phyloP scores from a whole-genome alignment of 805 yeast species.

The Saturnispora quitensis region DNA sequence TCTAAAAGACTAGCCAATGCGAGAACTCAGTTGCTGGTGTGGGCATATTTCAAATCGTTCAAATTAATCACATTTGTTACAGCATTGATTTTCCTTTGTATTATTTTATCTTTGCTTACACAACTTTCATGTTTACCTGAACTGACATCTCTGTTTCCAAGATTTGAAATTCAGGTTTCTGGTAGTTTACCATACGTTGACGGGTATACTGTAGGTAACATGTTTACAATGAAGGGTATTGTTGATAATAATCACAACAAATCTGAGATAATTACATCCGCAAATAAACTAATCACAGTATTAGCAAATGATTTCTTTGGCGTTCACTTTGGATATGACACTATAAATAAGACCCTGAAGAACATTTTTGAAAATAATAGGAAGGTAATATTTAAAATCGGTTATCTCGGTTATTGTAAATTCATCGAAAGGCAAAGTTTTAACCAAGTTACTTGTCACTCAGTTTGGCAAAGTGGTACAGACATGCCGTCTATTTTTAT shows the following conservation, averaged over 20 bases:
- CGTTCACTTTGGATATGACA: conserved; percentile 32
- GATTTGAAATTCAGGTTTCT: conserved; percentile 29
- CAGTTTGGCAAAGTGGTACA: conserved; percentile 7
- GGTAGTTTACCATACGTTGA: background rate
- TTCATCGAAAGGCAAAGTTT: background rate
- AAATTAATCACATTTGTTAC: conserved; percentile 17
- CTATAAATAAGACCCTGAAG: conserved; percentile 15
- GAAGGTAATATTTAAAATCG: conserved; percentile 34
- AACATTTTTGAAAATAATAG: conserved; percentile 38
- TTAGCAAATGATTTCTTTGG: conserved; percentile 29
- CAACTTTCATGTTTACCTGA: conserved; percentile 28
- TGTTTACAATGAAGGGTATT: background rate
- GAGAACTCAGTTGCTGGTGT: conserved; percentile 8
- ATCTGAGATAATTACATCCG: background rate
- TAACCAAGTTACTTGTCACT: conserved; percentile 6
- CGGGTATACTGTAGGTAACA: background rate
- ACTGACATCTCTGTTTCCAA: conserved; percentile 33
- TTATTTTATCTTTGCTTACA: conserved; percentile 16
- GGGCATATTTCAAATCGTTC: conserved; percentile 19
- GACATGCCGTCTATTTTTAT: conserved; percentile 40
- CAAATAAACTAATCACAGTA: background rate
- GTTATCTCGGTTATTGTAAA: conserved; percentile 42
- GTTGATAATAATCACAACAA: background rate
- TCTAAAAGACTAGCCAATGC: conserved; percentile 7
- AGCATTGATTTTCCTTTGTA: conserved; percentile 20